Percentiles rank a stretch among this genome's conserved stretches.
These are phyloP conservation scores for Tricholomella constricta DNA, from an alignment of 768 basidiomycete species.

Conservation along the genomic window DNA sequence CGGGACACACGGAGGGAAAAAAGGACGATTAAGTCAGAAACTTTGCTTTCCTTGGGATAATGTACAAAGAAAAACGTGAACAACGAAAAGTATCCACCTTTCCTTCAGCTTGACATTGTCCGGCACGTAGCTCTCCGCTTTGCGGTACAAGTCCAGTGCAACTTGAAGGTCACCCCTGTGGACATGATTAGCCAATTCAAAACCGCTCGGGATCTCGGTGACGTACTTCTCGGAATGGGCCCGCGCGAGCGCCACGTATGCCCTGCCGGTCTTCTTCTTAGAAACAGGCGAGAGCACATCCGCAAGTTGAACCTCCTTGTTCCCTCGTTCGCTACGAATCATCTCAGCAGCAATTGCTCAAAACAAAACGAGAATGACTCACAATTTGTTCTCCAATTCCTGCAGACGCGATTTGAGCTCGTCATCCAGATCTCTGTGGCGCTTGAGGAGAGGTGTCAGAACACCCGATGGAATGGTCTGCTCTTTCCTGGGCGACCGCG, in stretches of 20 bases:
- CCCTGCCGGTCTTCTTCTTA: conserved; percentile 80
- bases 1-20: conserved; percentile 30
- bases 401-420: conserved; percentile 64
- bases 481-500: conserved; percentile 39
- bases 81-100: conserved; percentile 80
- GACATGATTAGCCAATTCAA: conserved; percentile 5
- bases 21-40: conserved; percentile 45
- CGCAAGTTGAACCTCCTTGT: conserved; percentile 60
- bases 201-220: not conserved
- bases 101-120: conserved; percentile 84
- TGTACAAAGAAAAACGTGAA: conserved; percentile 64
- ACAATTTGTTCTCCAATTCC: conserved; percentile 77
- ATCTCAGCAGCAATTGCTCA: conserved; percentile 1
- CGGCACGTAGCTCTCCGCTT: conserved; percentile 82
- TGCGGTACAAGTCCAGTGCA: conserved; percentile 80
- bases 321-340: conserved; percentile 54
- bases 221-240: conserved; percentile 79
- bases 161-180: conserved; percentile 76
- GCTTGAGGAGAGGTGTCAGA: conserved; percentile 62
- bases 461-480: conserved; percentile 47
- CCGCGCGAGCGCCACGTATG: conserved; percentile 82
- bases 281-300: conserved; percentile 71
- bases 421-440: conserved; percentile 68
- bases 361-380: conserved; percentile 29
- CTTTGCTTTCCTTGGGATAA: conserved; percentile 39